Percentiles rank a stretch among this genome's conserved stretches.
These are phyloP conservation scores for Candida nonsorbophila DNA, from an alignment of 805 yeast genomes.

Conservation along the genomic window DNA sequence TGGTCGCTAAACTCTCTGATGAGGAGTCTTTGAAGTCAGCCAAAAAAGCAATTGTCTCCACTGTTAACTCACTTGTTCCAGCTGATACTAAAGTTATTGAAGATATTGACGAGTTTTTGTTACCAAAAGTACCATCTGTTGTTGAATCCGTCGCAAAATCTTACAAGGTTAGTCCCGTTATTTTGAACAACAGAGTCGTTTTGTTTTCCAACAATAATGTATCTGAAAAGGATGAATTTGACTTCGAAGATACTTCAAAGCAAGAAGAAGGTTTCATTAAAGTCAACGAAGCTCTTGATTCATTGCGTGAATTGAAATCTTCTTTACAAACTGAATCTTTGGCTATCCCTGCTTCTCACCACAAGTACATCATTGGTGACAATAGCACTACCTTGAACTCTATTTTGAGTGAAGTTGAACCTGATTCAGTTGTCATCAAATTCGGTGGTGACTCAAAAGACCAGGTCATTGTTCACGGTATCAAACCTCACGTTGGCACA, in stretches of 20 bases:
- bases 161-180: constrained; percentile 51
- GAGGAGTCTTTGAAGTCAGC: constrained; percentile 49
- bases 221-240: constrained; percentile 23
- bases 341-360: constrained; percentile 49
- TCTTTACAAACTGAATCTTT: constrained; percentile 49
- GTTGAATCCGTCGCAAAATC: constrained; percentile 38
- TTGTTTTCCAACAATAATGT: constrained; percentile 49
- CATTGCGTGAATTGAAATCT: constrained; percentile 54
- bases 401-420: constrained; percentile 31
- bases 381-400: constrained; percentile 51
- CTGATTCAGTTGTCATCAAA: constrained; percentile 40
- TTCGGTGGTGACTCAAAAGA: constrained; percentile 44
- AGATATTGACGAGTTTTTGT: constrained; percentile 65
- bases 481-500: constrained; percentile 52
- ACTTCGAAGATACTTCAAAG: constrained; percentile 65
- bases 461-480: constrained; percentile 65
- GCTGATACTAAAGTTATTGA: constrained; percentile 48
- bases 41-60: constrained; percentile 65
- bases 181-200: constrained; percentile 49
- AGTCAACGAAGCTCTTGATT: constrained; percentile 51
- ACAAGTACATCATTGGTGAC: constrained; percentile 57
- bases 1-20: constrained; percentile 44
- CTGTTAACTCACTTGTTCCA: constrained; percentile 73
- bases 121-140: constrained; percentile 38
- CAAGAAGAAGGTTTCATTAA: constrained; percentile 54